Percentiles rank a stretch among this genome's conserved stretches.
Evolutionary conservation across 2,329 filamentous ascomycete genomes (phyloP).

Genomic region (Exophiala viscosa): DNA sequence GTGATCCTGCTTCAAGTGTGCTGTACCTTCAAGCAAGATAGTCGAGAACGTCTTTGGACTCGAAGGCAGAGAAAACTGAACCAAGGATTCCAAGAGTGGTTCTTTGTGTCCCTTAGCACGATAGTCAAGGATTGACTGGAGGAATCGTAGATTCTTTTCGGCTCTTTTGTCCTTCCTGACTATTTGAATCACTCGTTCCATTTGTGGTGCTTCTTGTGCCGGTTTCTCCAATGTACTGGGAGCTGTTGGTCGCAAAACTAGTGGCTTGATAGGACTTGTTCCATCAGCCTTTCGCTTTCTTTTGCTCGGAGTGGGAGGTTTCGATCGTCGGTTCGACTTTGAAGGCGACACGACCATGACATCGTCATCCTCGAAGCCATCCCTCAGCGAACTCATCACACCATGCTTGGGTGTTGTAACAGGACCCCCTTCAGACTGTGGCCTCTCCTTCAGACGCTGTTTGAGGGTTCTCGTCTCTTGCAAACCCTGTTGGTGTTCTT

Average conservation of each 20-base stretch:
- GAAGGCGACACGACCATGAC: conserved; percentile 55
- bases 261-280: conserved; percentile 49
- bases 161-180: conserved; percentile 24
- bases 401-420: conserved; percentile 50
- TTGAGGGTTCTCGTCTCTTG: conserved; percentile 44
- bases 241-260: conserved; percentile 34
- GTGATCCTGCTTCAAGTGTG: conserved; percentile 40
- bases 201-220: conserved; percentile 29
- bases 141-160: conserved; percentile 36
- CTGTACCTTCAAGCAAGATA: conserved; percentile 51
- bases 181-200: conserved; percentile 23
- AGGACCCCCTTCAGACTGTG: conserved; percentile 31
- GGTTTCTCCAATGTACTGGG: conserved; percentile 8
- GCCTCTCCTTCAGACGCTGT: conserved; percentile 35
- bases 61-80: conserved; percentile 53
- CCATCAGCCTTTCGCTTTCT: conserved; percentile 53
- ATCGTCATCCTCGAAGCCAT: conserved; percentile 63
- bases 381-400: conserved; percentile 46
- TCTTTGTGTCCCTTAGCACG: conserved; percentile 46
- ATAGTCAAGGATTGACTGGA: conserved; percentile 56
- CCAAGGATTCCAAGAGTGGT: conserved; percentile 53
- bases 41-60: conserved; percentile 50
- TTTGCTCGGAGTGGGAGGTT: conserved; percentile 55
- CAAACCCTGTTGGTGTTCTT: conserved; percentile 56
- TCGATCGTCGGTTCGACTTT: conserved; percentile 46